Base-by-base conservation (phyloP, 345 rosid species). In the Carallia brachiata region DNA sequence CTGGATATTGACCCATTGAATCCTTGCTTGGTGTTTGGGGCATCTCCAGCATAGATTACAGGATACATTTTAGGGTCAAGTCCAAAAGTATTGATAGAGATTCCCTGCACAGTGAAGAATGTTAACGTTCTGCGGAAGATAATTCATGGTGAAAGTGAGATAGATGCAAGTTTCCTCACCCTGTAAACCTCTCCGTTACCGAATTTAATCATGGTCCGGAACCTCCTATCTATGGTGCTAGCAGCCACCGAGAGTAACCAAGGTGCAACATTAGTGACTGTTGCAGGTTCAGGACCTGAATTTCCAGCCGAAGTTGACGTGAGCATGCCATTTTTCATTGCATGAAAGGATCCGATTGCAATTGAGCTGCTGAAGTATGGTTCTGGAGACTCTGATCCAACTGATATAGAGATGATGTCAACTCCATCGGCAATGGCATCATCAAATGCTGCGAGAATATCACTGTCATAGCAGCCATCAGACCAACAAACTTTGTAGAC, bases 171-270 rank as follows among this genome's bases (percentile, higher is more conserved):
- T 23, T 37, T 54, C 30, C 63, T 69, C 60, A 58, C 73, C 73
- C 69, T 28, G 39, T 56, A 52, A 48, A 30, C 16, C 19, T 9
- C 73, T 62, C 78, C 77, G 30, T 77, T 73, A 0, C 74, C 76
- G 12, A 79, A 72, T 37, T 40, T 67, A 13, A 80, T 54, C 65
- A n/a, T 36, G 15, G 66, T 61, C 9, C 68, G 44, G 36, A 77
- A 70, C 50, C 63, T 77, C 15, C 83, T 59, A 39, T 80, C 79
- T 5, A 69, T 70, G 65, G 70, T 69, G 69, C 76, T 75, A 6
- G 80, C 86, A 23, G 80, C 86, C 52, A 77, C 82, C 6, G 80
- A 66, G 59, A 83, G 70, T 36, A 67, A 30, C 86, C 82, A 80
- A 7, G 84, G 84, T 9, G 77, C 65, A 7, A 61, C 31, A 61